A percentile compares a stretch with the other conserved stretches of the same genome.
phyloP scores from a whole-genome alignment of 2,329 filamentous ascomycete species.

The Fusarium scirpi region DNA sequence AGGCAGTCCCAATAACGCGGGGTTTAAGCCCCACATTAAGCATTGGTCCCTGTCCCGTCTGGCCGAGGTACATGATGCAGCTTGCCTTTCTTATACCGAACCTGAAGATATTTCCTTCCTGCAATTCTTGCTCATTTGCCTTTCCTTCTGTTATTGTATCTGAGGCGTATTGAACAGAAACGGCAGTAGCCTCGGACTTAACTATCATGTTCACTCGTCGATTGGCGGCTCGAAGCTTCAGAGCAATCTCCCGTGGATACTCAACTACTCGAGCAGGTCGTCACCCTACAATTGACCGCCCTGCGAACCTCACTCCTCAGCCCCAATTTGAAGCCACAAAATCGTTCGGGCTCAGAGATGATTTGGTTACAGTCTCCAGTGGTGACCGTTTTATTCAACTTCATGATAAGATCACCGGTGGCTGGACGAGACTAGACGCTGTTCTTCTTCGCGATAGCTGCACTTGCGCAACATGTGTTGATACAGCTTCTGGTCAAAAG shows the following conservation, averaged over 20 bases:
- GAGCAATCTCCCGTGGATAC: conserved; percentile 8
- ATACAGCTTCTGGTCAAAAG: conserved; percentile 70
- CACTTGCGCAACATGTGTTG: conserved; percentile 64
- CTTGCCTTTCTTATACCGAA: not conserved
- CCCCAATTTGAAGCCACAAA: conserved; percentile 27
- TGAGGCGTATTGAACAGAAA: not conserved
- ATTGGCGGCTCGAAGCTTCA: conserved; percentile 26
- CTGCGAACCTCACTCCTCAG: not conserved
- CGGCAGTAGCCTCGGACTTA: not conserved
- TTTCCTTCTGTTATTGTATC: not conserved
- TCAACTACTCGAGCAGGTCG: conserved; percentile 33
- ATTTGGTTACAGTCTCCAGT: conserved; percentile 44
- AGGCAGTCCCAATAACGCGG: conserved; percentile 41
- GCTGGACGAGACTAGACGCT: conserved; percentile 45
- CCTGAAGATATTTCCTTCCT: not conserved
- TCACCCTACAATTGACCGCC: no score
- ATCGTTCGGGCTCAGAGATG: conserved; percentile 15
- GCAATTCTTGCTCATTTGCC: not conserved
- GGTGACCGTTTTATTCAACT: conserved; percentile 46
- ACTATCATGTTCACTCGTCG: conserved; percentile 31
- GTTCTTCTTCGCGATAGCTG: conserved; percentile 66
- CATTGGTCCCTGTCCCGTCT: conserved; percentile 33
- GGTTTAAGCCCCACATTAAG: conserved; percentile 45
- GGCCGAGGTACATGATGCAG: conserved; percentile 44
- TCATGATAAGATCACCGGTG: conserved; percentile 32